A percentile compares a stretch with the other conserved stretches of the same genome.
Conservation (phyloP, 805 yeast genomes). For the Saccharomycopsis sp. region DNA sequence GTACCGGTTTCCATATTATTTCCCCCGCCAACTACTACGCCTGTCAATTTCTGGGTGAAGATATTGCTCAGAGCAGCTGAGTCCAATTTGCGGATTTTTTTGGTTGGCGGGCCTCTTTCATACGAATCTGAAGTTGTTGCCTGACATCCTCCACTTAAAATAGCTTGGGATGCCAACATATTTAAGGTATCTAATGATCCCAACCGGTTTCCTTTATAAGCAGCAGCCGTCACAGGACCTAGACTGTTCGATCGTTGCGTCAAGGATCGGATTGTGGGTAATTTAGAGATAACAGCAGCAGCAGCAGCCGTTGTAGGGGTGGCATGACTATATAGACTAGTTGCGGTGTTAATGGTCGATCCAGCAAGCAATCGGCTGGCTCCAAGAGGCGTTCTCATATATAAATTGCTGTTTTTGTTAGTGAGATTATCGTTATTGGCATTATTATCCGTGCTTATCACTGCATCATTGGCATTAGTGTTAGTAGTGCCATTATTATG, state of each 20-base stretch:
- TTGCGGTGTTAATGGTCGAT: background rate
- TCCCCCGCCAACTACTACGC: background rate
- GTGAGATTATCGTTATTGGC: background rate
- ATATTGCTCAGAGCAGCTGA: background rate
- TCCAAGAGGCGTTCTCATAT: background rate
- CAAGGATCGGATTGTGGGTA: background rate
- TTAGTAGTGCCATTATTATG: background rate
- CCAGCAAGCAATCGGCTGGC: background rate
- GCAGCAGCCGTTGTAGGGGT: background rate
- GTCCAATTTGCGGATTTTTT: background rate
- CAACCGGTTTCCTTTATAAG: background rate
- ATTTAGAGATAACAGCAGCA: background rate
- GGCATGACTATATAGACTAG: background rate
- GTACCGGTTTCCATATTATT: background rate
- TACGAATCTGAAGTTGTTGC: conserved; percentile 15
- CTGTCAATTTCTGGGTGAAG: conserved; percentile 1
- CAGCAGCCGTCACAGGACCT: background rate
- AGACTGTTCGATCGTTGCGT: background rate
- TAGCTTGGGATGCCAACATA: conserved; percentile 21
- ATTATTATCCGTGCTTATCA: too few species aligned
- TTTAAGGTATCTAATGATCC: conserved; percentile 18
- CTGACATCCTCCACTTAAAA: background rate
- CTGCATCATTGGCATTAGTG: background rate
- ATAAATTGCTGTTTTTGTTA: background rate
- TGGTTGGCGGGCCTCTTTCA: conserved; percentile 8